A percentile compares a stretch with the other conserved stretches of the same genome.
Conservation (phyloP, 441 rosid species). For the Euphorbia schlechtendalii region DNA sequence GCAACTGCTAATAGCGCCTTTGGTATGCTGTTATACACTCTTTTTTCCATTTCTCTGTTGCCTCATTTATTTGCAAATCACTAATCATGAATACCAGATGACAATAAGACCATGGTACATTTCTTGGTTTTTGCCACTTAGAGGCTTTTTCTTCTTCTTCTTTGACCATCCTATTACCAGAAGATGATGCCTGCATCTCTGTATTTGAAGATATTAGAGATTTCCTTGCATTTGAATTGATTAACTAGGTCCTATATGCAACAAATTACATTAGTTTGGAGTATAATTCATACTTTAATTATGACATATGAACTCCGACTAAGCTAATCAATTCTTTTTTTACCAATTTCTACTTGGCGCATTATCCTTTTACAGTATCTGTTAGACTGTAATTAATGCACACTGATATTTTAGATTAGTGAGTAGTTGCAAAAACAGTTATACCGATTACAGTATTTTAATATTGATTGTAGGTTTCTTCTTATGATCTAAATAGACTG, state of each 20-base stretch:
- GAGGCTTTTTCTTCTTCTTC: neutral
- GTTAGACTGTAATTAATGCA: slow-evolving; percentile 4
- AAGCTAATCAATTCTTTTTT: neutral
- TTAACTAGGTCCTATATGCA: neutral
- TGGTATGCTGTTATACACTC: slow-evolving; percentile 36
- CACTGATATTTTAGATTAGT: neutral
- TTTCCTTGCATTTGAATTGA: neutral
- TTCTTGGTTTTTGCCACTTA: neutral
- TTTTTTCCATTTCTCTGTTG: neutral
- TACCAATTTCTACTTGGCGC: neutral
- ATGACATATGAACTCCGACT: neutral
- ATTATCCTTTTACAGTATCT: neutral
- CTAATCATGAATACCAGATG: neutral
- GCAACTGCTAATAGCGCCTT: slow-evolving; percentile 88
- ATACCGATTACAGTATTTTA: neutral
- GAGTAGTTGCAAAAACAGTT: neutral
- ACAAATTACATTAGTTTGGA: neutral
- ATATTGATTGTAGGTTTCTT: neutral
- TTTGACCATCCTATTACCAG: neutral
- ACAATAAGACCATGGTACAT: neutral
- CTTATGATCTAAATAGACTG: neutral
- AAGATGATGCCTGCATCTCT: neutral
- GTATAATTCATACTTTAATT: neutral
- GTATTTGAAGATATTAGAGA: neutral
- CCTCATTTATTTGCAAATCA: neutral